Evolutionary conservation across 2,329 filamentous ascomycete genomes (phyloP), one percentile per base, ranked within the genome.

Genomic region (Alternaria incomplexa): DNA sequence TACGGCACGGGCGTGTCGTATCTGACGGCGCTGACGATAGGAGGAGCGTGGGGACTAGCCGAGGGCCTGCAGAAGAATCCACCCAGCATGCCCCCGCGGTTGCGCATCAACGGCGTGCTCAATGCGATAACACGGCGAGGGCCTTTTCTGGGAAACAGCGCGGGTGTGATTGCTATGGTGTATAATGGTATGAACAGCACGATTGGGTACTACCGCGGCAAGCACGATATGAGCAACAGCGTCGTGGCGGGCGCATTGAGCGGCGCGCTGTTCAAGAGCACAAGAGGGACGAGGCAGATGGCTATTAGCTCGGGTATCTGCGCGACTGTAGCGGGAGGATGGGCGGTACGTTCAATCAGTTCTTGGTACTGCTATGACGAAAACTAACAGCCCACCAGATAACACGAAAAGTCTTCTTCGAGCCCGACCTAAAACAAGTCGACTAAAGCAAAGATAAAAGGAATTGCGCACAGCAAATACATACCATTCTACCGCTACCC

Each of bases 1-100:
- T 99, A 99, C 81, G 96, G 96, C 77, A 96, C 96, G 22, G 96
- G 96, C 73, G 90, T 95, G 66, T 97, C 93, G 77, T 99, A 99
- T 79, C 85, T 99, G 64, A 85, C 92, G n/a, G 96, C 92, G 7
- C 85, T 99, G 74, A 87, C 91, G 44, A 79, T 96, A 70, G 96
- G 96, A 80, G 96, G 96, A 70, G 90, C 89, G 61, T 98, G 95
- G 95, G 96, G 96, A 65, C 81, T 99, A 71, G 90, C 92, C 69
- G 96, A 99, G 82, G 96, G 96, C 11, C 83, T 98, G 73, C 89
- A 90, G 76, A 90, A 91, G 81, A 85, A 87, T 64, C 87, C 88
- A 1, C 77, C 83, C 0, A 91, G 90, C n/a, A 88, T 88, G 65
- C 90, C 95, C 40, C 95, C 96, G 11, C 96, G 97, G 85, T 87